Evolutionary conservation across 768 basidiomycete genomes (phyloP).

Genomic region (Podaxis rugospora): DNA sequence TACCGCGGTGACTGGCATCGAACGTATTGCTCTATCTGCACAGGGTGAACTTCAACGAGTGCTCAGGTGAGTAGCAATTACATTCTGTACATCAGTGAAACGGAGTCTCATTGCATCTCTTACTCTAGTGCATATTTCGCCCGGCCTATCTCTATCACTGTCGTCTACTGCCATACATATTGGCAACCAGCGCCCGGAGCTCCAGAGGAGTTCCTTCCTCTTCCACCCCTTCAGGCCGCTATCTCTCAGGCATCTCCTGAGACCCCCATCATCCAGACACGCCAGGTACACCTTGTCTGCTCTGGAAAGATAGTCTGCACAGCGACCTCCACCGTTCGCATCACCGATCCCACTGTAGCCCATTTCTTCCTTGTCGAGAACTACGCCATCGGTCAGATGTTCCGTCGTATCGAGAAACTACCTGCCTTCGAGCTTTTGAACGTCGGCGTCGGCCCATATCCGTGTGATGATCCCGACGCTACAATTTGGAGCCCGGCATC

Average conservation of each 20-base stretch:
- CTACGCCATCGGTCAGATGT: slow-evolving; percentile 67
- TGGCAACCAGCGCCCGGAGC: slow-evolving; percentile 23
- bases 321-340: slow-evolving; percentile 61
- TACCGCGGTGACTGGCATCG: slow-evolving; percentile 48
- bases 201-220: slow-evolving; percentile 24
- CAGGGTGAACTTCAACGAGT: slow-evolving; percentile 69
- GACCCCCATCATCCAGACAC: slow-evolving; percentile 54
- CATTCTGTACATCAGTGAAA: background rate
- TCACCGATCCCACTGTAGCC: slow-evolving; percentile 52
- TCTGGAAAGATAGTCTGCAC: slow-evolving; percentile 49
- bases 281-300: slow-evolving; percentile 63
- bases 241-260: slow-evolving; percentile 40
- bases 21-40: slow-evolving; percentile 64
- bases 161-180: slow-evolving; percentile 49
- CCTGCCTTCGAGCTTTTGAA: slow-evolving; percentile 55
- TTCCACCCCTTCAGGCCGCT: slow-evolving; percentile 27
- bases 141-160: slow-evolving; percentile 54
- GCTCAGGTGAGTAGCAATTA: slow-evolving; percentile 42
- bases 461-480: background rate
- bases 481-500: background rate
- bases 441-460: slow-evolving; percentile 41
- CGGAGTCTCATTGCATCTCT: background rate
- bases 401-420: slow-evolving; percentile 45
- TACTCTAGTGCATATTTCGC: slow-evolving; percentile 57
- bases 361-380: slow-evolving; percentile 63